Base-by-base conservation (phyloP, 495 filamentous ascomycete species). In the Chaetomium tenue region DNA sequence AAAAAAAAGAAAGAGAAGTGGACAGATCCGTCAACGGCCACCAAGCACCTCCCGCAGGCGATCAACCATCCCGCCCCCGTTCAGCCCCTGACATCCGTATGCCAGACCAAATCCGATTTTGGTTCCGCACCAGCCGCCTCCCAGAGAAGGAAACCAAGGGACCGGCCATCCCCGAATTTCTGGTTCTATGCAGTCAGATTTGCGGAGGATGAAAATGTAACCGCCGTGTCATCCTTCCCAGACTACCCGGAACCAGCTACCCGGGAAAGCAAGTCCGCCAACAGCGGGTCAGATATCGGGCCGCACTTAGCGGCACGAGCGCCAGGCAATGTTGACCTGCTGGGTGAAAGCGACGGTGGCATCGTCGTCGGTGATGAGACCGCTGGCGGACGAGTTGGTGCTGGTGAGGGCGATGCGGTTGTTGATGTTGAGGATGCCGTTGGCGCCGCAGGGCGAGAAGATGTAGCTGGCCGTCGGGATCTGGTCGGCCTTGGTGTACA, bases 341-440 rank as follows among this genome's bases (percentile, higher is more conserved):
- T 85, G 81, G 30, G 80, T 83, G 71, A 85, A 82, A 55, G 79
- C 77, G 58, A 84, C 76, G 44, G 82, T 85, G 63, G 82, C 82
- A 64, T 85, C 82, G 69, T 85, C 82, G 74, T 85, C 78, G 46
- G 79, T 81, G 69, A 85, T 74, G 67, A 79, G 74, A 60, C 82
- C 82, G 18, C 64, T 66, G 59, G 79, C 82, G n/a, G 63, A 72
- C 60, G 67, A 12, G 73, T 80, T 78, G 68, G 68, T 74, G 70
- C 72, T 74, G 60, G 78, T 81, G 40, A 85, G 74, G 15, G 79
- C 77, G 50, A 85, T 80, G 69, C 82, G 79, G 81, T 85, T 85
- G 78, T 85, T 85, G 74, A 85, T 74, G 77, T 84, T 84, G 74
- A 85, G 77, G 70, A 85, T 82, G 58, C 82, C 82, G 64, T 65